These are phyloP conservation scores for Camelina sativa DNA, from an alignment of 345 rosid genomes.

Conservation along the genomic window DNA sequence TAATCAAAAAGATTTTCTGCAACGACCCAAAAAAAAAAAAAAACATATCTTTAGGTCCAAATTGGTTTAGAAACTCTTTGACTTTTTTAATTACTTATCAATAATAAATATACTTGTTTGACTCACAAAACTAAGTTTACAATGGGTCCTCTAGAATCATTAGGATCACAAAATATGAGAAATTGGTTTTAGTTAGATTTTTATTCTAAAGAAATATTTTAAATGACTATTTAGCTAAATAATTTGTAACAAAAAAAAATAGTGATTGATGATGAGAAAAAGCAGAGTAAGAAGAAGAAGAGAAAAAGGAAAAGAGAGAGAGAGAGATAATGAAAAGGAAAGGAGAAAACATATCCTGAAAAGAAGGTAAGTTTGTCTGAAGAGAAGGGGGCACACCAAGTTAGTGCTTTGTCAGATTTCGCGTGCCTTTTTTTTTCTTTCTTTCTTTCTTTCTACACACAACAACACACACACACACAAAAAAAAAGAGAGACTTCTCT, in stretches of 20 bases:
- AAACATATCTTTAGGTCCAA: slow-evolving; percentile 27
- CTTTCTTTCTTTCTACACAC: background rate
- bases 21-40: background rate
- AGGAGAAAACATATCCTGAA: slow-evolving; percentile 46
- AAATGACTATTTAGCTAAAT: no score
- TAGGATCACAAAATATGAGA: background rate
- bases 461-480: no score
- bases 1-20: slow-evolving; percentile 19
- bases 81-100: background rate
- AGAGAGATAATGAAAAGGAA: slow-evolving; percentile 37
- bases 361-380: slow-evolving; percentile 50
- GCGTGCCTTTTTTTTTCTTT: slow-evolving; percentile 33
- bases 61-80: slow-evolving; percentile 35
- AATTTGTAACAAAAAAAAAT: background rate
- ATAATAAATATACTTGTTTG: background rate
- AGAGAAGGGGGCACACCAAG: slow-evolving; percentile 43
- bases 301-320: background rate
- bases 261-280: slow-evolving; percentile 12
- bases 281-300: background rate
- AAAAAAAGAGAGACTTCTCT: background rate
- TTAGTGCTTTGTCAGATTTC: slow-evolving; percentile 48
- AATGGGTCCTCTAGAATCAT: slow-evolving; percentile 1
- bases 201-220: no score
- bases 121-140: slow-evolving; percentile 1
- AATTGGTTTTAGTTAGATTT: background rate